Base-by-base conservation (phyloP, 2,329 filamentous ascomycete genomes). In the Exophiala xenobiotica region DNA sequence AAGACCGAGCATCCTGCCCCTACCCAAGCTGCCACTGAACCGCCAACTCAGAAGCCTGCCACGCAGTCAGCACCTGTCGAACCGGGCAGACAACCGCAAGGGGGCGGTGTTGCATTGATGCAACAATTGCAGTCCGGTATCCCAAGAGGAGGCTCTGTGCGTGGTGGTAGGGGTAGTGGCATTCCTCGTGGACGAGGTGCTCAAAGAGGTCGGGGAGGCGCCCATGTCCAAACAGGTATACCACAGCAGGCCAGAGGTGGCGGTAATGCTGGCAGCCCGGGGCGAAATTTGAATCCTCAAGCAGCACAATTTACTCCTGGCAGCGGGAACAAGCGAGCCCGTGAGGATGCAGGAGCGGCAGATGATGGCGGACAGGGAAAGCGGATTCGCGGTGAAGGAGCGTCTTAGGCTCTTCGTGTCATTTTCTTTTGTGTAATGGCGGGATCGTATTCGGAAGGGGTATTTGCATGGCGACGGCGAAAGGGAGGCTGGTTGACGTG, bases 251-350 rank as follows among this genome's bases (percentile, higher is more conserved):
- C 65, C 9, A 61, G 65, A 22, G 64, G 56, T 33, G 52, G 49
- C 39, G 45, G 40, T 26, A 46, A 22, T 61, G 43, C 51, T 14
- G 51, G 56, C 8, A 58, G 54, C 38, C 51, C 58, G 8, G 49
- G 64, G 18, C 64, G 75, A n/a, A 69, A 53, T 8, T 61, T 81
- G 29, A 81, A 77, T 62, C 73, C 74, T 2, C 67, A 70, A 8
- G 78, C 74, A 18, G 70, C 70, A 11, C 77, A 78, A 42, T 82
- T 83, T 50, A 78, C 81, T 59, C 79, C 79, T 22, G 74, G 76
- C 12, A 73, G 76, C n/a, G 77, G 78, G 18, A 78, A 75, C 60
- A 82, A 82, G 66, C 71, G 79, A 27, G 72, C 76, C 16, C 72
- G 79, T 46, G 79, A 81, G 49, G 79, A 81, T 49, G 72, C 70